A percentile compares a stretch with the other conserved stretches of the same genome.
Conservation (phyloP, 2,329 filamentous ascomycete species). For the Raffaelea albimanens region DNA sequence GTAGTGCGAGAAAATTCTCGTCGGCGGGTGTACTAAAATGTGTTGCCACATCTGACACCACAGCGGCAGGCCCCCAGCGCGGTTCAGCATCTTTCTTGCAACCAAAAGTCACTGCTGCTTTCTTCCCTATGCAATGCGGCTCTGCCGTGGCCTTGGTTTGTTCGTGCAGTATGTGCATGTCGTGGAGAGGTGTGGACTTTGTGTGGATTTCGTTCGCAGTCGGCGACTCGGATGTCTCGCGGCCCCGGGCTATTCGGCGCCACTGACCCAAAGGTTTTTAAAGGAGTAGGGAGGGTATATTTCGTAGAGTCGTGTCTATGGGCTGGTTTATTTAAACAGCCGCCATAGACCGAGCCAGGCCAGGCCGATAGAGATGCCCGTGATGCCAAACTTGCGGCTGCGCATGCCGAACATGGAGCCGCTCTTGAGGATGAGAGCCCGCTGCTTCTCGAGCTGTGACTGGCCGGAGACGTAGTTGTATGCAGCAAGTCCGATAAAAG, state of each 20-base stretch:
- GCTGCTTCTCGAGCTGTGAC: conserved; percentile 58
- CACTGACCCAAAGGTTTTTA: too few species aligned
- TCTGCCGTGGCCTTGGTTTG: too few species aligned
- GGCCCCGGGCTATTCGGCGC: not conserved
- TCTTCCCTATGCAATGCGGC: too few species aligned
- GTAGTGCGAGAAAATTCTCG: not conserved
- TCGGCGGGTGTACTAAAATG: too few species aligned
- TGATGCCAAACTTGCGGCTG: conserved; percentile 58
- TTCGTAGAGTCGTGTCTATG: too few species aligned
- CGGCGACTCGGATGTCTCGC: not conserved
- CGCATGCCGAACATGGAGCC: conserved; percentile 64
- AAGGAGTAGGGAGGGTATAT: too few species aligned
- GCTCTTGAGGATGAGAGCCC: conserved; percentile 56
- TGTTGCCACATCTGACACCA: too few species aligned
- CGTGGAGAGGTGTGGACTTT: too few species aligned
- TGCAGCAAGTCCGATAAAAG: conserved; percentile 64
- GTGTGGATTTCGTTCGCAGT: not conserved
- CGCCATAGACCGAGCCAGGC: conserved; percentile 64
- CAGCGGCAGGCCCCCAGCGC: too few species aligned
- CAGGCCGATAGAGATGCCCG: conserved; percentile 56
- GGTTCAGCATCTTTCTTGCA: too few species aligned
- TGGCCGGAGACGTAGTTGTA: conserved; percentile 74
- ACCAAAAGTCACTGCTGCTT: too few species aligned
- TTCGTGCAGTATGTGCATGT: too few species aligned
- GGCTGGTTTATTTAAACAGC: conserved; percentile 34